A percentile compares a stretch with the other conserved stretches of the same genome.
Evolutionary conservation across 192 early-diverging fungal genomes (phyloP).

Genomic region (Podila clonocystis): DNA sequence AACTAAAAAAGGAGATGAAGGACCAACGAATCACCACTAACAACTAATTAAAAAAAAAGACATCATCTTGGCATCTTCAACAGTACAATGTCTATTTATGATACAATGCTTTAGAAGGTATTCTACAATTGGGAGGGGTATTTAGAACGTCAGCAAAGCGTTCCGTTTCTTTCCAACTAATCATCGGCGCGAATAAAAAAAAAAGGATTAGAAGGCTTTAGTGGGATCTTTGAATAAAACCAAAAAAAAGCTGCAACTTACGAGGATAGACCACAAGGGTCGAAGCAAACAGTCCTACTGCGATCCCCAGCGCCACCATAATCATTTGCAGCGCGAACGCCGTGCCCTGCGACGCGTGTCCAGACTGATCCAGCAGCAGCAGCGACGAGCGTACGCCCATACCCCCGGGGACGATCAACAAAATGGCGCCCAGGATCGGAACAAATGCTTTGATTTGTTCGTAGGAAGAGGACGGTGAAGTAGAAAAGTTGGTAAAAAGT

Average conservation of each 20-base stretch:
- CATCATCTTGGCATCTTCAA: no score
- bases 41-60: no score
- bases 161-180: conserved; percentile 28
- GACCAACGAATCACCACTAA: background rate
- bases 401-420: conserved; percentile 55
- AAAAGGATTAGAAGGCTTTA: conserved; percentile 17
- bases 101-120: background rate
- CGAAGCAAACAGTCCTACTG: conserved; percentile 57
- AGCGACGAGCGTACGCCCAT: conserved; percentile 52
- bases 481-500: background rate
- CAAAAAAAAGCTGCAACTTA: conserved; percentile 14
- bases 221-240: conserved; percentile 21
- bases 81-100: background rate
- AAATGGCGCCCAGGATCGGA: conserved; percentile 49
- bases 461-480: background rate
- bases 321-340: conserved; percentile 59
- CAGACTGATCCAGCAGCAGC: conserved; percentile 30
- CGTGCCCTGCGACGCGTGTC: conserved; percentile 31
- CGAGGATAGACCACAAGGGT: conserved; percentile 47
- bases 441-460: conserved; percentile 43
- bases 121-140: background rate
- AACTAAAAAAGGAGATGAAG: conserved; percentile 1
- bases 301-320: conserved; percentile 46
- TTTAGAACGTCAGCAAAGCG: conserved; percentile 38
- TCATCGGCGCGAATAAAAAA: conserved; percentile 24